Evolutionary conservation across 1,284 basidiomycete species (phyloP).

Genomic region (Rhodotorula mucilaginosa): DNA sequence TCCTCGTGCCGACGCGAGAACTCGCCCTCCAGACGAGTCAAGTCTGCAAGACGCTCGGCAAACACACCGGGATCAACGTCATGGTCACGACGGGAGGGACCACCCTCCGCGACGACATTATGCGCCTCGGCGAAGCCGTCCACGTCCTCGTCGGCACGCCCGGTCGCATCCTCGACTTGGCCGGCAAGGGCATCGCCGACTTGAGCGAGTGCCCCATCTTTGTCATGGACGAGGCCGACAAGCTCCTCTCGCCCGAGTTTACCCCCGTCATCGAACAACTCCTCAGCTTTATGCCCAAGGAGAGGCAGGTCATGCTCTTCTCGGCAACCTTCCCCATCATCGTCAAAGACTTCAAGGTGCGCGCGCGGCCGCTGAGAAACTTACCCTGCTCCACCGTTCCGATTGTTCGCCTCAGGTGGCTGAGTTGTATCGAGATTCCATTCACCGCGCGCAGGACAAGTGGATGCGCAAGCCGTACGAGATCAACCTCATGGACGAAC

Average conservation of each 20-base stretch:
- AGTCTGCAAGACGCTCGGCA: conserved; percentile 94
- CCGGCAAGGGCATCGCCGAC: conserved; percentile 90
- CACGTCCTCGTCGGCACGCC: conserved; percentile 97
- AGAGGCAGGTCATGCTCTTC: conserved; percentile 97
- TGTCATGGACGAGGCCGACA: conserved; percentile 99
- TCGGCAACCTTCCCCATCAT: conserved; percentile 98
- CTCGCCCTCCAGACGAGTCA: conserved; percentile 93
- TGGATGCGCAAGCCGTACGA: conserved; percentile 96
- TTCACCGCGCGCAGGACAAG: conserved; percentile 66
- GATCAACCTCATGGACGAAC: conserved; percentile 99
- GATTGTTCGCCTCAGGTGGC: conserved; percentile 2
- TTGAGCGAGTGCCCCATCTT: conserved; percentile 92
- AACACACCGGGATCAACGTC: conserved; percentile 82
- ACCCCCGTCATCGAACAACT: conserved; percentile 98
- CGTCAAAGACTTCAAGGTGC: conserved; percentile 96
- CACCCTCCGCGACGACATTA: conserved; percentile 95
- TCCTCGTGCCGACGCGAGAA: conserved; percentile 92
- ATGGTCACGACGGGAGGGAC: conserved; percentile 99
- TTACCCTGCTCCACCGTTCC: not conserved
- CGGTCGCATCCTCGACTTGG: conserved; percentile 91
- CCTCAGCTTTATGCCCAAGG: conserved; percentile 75
- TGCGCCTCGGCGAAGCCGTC: conserved; percentile 83
- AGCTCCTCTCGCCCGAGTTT: conserved; percentile 95
- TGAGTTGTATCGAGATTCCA: not conserved
- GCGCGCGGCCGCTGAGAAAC: conserved; percentile 27